Conservation (phyloP, 164 flowering plant species). For the Aristolochia fimbriata region DNA sequence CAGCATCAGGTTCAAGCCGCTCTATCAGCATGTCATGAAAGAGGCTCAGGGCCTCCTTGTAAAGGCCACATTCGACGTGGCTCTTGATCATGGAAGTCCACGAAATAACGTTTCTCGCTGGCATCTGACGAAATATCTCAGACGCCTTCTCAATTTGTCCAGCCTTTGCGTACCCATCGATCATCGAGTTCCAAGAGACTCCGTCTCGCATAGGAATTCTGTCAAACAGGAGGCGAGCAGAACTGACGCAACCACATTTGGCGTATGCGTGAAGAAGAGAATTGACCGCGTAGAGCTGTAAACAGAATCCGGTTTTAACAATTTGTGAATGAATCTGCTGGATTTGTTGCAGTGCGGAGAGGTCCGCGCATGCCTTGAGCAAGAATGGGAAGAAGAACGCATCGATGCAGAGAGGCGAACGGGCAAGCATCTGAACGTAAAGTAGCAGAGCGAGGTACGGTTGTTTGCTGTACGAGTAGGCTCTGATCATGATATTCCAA, state of each 20-base stretch:
- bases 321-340: conserved; percentile 39
- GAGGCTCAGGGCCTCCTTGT: conserved; percentile 19
- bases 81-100: conserved; percentile 37
- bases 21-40: conserved; percentile 18
- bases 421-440: conserved; percentile 27
- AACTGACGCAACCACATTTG: conserved; percentile 13
- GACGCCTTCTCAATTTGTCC: conserved; percentile 22
- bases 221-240: conserved; percentile 26
- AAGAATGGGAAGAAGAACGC: conserved; percentile 41
- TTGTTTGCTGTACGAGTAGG: conserved; percentile 23
- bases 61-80: conserved; percentile 16
- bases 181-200: conserved; percentile 46
- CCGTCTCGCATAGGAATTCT: conserved; percentile 16
- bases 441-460: conserved; percentile 26
- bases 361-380: conserved; percentile 34
- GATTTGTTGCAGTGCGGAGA: conserved; percentile 21
- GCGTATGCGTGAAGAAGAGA: conserved; percentile 32
- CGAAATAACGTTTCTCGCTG: conserved; percentile 23
- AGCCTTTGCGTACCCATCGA: conserved; percentile 28
- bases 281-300: conserved; percentile 24
- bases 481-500: conserved; percentile 42
- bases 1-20: conserved; percentile 28
- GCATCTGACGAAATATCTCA: conserved; percentile 27
- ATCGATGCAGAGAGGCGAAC: conserved; percentile 21
- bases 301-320: conserved; percentile 27